phyloP scores from a whole-genome alignment of 169 alveolate genomes.

The Cryptosporidium andersoni region DNA sequence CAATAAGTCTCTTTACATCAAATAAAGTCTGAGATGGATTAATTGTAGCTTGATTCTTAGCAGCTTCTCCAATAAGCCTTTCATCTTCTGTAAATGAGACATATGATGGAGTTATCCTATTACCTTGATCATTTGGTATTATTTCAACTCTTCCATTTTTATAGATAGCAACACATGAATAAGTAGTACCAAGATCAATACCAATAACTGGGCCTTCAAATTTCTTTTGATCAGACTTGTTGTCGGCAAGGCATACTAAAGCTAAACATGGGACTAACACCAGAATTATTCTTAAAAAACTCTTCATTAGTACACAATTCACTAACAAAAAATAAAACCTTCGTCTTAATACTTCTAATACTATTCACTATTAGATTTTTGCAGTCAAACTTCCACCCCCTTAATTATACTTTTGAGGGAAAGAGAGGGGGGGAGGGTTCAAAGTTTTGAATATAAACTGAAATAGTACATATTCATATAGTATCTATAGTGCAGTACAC shows the following conservation, averaged over 20 bases:
- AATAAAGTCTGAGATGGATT: constrained; percentile 96
- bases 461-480: not conserved
- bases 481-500: too few species aligned
- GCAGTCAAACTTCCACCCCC: too few species aligned
- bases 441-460: not conserved
- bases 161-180: constrained; percentile 97
- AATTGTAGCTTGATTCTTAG: constrained; percentile 96
- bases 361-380: too few species aligned
- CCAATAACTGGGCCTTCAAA: constrained; percentile 95
- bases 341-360: too few species aligned
- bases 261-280: constrained; percentile 33
- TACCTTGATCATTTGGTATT: constrained; percentile 93
- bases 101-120: constrained; percentile 97
- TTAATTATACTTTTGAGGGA: constrained; percentile 3
- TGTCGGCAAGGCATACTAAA: not conserved
- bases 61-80: constrained; percentile 96
- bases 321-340: too few species aligned
- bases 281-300: constrained; percentile 3
- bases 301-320: constrained; percentile 31
- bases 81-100: constrained; percentile 97
- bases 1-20: constrained; percentile 98
- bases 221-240: constrained; percentile 43
- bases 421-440: constrained; percentile 17
- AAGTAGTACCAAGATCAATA: constrained; percentile 98
- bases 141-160: constrained; percentile 97